Evolutionary conservation across 495 filamentous ascomycete species (phyloP).

Genomic region (Cercophora sp.): DNA sequence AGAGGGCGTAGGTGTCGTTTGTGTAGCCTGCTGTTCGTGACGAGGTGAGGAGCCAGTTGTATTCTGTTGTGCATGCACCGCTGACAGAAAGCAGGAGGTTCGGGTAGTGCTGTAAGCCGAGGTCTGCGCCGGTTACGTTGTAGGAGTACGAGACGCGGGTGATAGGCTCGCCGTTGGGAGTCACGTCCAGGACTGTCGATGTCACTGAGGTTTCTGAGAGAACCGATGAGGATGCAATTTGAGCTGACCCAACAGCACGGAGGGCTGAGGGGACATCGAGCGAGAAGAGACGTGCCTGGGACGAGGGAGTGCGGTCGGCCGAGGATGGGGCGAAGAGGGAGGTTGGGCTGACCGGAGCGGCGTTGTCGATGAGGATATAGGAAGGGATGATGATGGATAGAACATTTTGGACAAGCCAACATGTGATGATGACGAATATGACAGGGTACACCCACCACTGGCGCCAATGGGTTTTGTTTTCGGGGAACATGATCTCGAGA

Average conservation of each 20-base stretch:
- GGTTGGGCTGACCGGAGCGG: conserved; percentile 24
- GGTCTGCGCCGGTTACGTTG: conserved; percentile 27
- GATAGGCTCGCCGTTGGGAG: conserved; percentile 15
- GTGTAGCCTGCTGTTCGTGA: neutral
- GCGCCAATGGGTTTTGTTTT: conserved; percentile 9
- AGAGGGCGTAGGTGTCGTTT: conserved; percentile 15
- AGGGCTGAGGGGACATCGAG: conserved; percentile 25
- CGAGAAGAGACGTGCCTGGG: conserved; percentile 11
- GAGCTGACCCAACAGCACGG: conserved; percentile 25
- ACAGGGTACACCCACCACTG: conserved; percentile 6
- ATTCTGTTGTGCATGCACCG: conserved; percentile 36
- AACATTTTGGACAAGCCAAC: conserved; percentile 20
- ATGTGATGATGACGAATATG: conserved; percentile 15
- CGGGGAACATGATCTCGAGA: conserved; percentile 16
- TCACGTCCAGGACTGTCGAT: conserved; percentile 10
- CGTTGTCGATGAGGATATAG: conserved; percentile 21
- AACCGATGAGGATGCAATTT: conserved; percentile 15
- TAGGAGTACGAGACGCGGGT: conserved; percentile 31
- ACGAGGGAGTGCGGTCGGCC: neutral
- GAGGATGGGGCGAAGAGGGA: conserved; percentile 20
- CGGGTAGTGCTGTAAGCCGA: conserved; percentile 32
- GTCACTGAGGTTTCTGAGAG: conserved; percentile 11
- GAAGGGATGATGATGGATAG: conserved; percentile 25
- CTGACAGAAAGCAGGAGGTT: conserved; percentile 26
- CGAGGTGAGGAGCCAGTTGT: conserved; percentile 19